Evolutionary conservation across 2,329 filamentous ascomycete species (phyloP), one percentile per base, ranked within the genome.

Genomic region (Diaporthe amygdali): DNA sequence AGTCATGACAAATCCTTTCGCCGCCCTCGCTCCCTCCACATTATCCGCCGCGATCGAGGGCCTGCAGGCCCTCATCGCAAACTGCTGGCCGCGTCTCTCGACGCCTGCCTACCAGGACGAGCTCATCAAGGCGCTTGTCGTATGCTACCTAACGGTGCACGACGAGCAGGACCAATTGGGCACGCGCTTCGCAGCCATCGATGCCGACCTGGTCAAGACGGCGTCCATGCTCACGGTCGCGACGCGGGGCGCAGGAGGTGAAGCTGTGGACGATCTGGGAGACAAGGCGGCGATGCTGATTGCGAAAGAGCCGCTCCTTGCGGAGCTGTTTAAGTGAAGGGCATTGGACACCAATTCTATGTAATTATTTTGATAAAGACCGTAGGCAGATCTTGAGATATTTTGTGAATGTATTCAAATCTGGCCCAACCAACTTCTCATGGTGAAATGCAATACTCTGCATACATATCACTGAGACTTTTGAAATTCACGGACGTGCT

Each of bases 1-100:
- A 47, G 88, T 92, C 12, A 83, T 97, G 67, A 86, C 88, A 2
- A 90, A 95, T 76, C 91, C 93, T 0, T 94, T 96, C 77, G 87
- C 87, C 1, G 82, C 87, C 12, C 84, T 86, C 1, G 84, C 88
- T 73, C 83, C 87, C 1, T 81, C 84, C 0, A 82, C 91, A 1
- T 81, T 94, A 1, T 67, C 85, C 0, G 83, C 87, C 0, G 87
- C 90, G 0, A 79, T 87, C 3, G 78, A 83, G 22, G 85, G 90
- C 1, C 76, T 94, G 27, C 86, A 90, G 66, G 81, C 83, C 0
- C 82, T 92, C 17, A 82, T 97, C 14, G 75, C 86, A 15, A 91
- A 87, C 71, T 90, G 89, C 71, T 95, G 94, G 91, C 92, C 93
- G 14, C 86, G 94, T 5, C 82, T 97, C 6, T 81, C 77, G 12